phyloP scores from a whole-genome alignment of 805 yeast genomes.

The Saccharomycopsis sp. region DNA sequence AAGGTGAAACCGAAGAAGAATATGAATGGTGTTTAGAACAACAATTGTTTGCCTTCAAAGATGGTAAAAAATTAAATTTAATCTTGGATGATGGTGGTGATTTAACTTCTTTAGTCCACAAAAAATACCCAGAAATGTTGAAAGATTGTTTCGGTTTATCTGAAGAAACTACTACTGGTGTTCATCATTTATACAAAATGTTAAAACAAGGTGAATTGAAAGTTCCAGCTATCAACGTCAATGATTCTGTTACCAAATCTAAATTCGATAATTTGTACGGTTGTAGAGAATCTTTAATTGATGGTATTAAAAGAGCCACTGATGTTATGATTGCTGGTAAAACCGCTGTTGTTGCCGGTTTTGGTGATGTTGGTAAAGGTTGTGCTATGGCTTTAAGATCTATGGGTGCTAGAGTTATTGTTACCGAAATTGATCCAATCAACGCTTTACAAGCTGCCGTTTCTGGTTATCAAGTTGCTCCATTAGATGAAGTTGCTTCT shows the following conservation, averaged over 20 bases:
- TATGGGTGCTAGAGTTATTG: slow-evolving; percentile 98
- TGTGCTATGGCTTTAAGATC: slow-evolving; percentile 98
- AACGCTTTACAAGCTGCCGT: slow-evolving; percentile 99
- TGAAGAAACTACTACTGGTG: slow-evolving; percentile 99
- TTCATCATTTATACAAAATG: slow-evolving; percentile 97
- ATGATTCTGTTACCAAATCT: slow-evolving; percentile 98
- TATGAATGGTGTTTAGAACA: slow-evolving; percentile 99
- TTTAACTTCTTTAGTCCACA: slow-evolving; percentile 91
- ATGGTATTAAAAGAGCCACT: slow-evolving; percentile 99
- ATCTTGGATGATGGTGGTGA: slow-evolving; percentile 99
- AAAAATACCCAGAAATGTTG: slow-evolving; percentile 96
- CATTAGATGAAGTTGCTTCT: slow-evolving; percentile 88
- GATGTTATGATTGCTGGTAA: slow-evolving; percentile 99
- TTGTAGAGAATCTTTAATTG: slow-evolving; percentile 96
- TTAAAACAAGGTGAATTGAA: slow-evolving; percentile 76
- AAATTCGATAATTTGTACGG: slow-evolving; percentile 99
- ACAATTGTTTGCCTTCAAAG: slow-evolving; percentile 97
- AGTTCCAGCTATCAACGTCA: slow-evolving; percentile 99
- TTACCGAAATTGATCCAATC: slow-evolving; percentile 97
- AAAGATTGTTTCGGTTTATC: slow-evolving; percentile 90
- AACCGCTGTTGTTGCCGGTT: slow-evolving; percentile 98
- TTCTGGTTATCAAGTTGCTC: slow-evolving; percentile 93
- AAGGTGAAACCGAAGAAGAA: slow-evolving; percentile 99
- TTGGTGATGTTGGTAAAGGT: slow-evolving; percentile 99
- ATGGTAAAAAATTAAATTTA: slow-evolving; percentile 87